A percentile compares a stretch with the other conserved stretches of the same genome.
These are phyloP conservation scores for Staphylotrichum tortipilum DNA, from an alignment of 495 filamentous ascomycete species.

Conservation along the genomic window DNA sequence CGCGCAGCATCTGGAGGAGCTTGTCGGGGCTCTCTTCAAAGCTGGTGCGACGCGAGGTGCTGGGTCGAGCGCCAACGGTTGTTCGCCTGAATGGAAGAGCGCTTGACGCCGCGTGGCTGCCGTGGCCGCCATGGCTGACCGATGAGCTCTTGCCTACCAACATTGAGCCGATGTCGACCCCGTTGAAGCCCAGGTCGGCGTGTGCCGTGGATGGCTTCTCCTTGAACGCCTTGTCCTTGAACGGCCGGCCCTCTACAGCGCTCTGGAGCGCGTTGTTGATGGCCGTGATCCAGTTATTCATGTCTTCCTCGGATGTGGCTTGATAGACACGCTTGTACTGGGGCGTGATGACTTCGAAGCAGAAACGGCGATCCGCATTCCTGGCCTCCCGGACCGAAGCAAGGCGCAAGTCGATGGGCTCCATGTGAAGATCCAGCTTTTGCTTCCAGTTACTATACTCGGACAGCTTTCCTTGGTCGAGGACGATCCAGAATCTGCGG, in stretches of 20 bases:
- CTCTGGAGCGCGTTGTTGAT: slow-evolving; percentile 97
- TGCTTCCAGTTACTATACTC: slow-evolving; percentile 99
- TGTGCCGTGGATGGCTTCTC: slow-evolving; percentile 38
- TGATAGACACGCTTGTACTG: slow-evolving; percentile 96
- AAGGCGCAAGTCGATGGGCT: slow-evolving; percentile 94
- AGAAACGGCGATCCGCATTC: slow-evolving; percentile 90
- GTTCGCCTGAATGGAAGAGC: slow-evolving; percentile 65
- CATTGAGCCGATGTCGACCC: slow-evolving; percentile 81
- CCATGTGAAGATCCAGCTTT: slow-evolving; percentile 91
- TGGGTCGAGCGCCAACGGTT: slow-evolving; percentile 79
- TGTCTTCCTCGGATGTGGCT: slow-evolving; percentile 94
- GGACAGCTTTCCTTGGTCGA: slow-evolving; percentile 90
- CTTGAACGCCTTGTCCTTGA: slow-evolving; percentile 42
- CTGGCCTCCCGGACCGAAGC: slow-evolving; percentile 93
- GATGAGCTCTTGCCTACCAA: slow-evolving; percentile 90
- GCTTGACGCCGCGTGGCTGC: too few relatives aligned
- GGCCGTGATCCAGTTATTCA: slow-evolving; percentile 91
- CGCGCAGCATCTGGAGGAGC: slow-evolving; percentile 76
- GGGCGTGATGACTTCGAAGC: slow-evolving; percentile 96
- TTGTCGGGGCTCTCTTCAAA: slow-evolving; percentile 72
- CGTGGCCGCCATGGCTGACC: slow-evolving; percentile 43
- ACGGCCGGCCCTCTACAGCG: slow-evolving; percentile 75
- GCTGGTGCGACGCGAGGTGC: slow-evolving; percentile 57
- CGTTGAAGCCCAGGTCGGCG: slow-evolving; percentile 46
- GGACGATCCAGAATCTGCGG: slow-evolving; percentile 91